A percentile compares a stretch with the other conserved stretches of the same genome.
These are phyloP conservation scores for Zoysia japonica DNA, from an alignment of 176 grass and related monocot genomes.

Conservation along the genomic window DNA sequence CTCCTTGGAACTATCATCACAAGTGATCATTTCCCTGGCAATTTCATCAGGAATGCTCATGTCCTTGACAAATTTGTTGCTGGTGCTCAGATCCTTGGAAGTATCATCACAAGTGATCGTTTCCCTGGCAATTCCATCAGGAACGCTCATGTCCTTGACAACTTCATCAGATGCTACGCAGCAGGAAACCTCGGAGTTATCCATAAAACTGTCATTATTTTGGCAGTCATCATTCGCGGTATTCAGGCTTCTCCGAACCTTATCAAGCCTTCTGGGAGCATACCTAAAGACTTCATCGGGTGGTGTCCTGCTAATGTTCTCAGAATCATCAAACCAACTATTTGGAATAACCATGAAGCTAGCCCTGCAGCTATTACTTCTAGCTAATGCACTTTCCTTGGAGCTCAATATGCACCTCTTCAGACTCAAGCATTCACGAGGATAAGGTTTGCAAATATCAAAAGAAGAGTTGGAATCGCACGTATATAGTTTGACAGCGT, in stretches of 20 bases:
- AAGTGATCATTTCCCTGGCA: background rate
- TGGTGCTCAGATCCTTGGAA: constrained; percentile 6
- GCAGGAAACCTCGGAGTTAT: constrained; percentile 32
- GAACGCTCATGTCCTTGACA: background rate
- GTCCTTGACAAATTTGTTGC: constrained; percentile 6
- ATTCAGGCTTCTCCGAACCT: constrained; percentile 58
- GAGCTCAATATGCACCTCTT: constrained; percentile 42
- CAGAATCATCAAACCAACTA: constrained; percentile 64
- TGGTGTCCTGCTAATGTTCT: constrained; percentile 46
- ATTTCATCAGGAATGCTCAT: constrained; percentile 11
- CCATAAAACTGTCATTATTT: constrained; percentile 32
- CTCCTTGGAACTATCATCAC: background rate
- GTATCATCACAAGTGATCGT: constrained; percentile 6
- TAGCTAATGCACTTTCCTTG: constrained; percentile 51
- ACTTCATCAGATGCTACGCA: constrained; percentile 27
- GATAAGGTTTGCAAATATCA: constrained; percentile 32
- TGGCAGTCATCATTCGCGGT: constrained; percentile 32
- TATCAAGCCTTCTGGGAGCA: constrained; percentile 50
- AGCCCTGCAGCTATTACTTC: constrained; percentile 83
- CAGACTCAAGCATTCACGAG: constrained; percentile 37
- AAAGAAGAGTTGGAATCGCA: constrained; percentile 37
- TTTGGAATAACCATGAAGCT: constrained; percentile 66
- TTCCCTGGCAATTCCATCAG: background rate
- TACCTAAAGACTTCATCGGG: constrained; percentile 51
- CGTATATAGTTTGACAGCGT: constrained; percentile 39